phyloP scores from a whole-genome alignment of 2,329 filamentous ascomycete species.

The Clarireedia hainanense region DNA sequence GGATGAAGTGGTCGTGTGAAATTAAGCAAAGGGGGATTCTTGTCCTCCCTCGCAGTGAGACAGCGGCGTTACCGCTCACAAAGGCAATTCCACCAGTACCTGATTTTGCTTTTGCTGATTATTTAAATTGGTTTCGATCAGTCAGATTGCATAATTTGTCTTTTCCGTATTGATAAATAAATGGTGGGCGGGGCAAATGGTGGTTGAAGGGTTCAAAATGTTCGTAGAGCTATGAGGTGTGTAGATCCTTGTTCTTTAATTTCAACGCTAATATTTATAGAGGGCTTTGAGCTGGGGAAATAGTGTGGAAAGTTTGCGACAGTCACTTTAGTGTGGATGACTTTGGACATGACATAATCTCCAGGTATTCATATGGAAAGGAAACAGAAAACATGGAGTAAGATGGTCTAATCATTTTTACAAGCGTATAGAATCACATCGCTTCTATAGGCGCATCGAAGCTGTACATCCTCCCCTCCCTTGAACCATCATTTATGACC shows the following conservation, averaged over 20 bases:
- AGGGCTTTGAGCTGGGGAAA: conserved; percentile 8
- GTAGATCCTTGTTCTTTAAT: conserved; percentile 8
- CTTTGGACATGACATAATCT: background rate
- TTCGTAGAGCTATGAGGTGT: conserved; percentile 7
- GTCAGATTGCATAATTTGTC: background rate
- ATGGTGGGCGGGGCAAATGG: conserved; percentile 10
- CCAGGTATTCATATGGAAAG: conserved; percentile 1
- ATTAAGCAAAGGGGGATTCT: conserved; percentile 19
- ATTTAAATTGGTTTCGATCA: background rate
- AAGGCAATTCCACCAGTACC: conserved; percentile 6
- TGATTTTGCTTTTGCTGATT: background rate
- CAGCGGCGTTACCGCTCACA: conserved; percentile 11
- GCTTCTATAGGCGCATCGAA: conserved; percentile 23
- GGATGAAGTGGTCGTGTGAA: conserved; percentile 14
- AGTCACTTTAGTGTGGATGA: background rate
- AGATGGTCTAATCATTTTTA: conserved; percentile 31
- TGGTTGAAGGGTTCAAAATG: conserved; percentile 8
- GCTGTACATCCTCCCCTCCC: conserved; percentile 23
- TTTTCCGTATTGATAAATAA: conserved; percentile 1
- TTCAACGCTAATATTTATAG: conserved; percentile 8
- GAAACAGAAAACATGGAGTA: conserved; percentile 18
- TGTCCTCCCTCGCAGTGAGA: conserved; percentile 4
- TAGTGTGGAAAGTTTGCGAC: background rate
- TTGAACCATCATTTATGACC: conserved; percentile 15
- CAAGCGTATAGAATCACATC: conserved; percentile 26